Conservation (phyloP, 2,329 filamentous ascomycete species). For the Aspergillus sergii region DNA sequence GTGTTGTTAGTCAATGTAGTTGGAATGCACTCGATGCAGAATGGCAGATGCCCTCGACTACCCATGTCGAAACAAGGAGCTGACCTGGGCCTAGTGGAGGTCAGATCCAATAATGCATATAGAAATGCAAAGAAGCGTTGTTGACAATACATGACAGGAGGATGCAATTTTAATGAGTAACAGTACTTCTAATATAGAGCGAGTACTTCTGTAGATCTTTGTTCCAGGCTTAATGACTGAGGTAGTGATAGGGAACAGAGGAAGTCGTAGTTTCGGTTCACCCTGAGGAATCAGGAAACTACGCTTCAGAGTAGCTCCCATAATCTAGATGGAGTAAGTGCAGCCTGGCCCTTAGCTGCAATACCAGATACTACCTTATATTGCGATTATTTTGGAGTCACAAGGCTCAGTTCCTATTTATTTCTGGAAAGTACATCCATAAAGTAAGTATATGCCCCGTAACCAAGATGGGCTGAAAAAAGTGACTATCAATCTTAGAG, state of each 20-base stretch:
- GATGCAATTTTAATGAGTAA: not conserved
- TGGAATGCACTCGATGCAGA: not conserved
- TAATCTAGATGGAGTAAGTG: not conserved
- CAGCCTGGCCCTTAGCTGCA: not conserved
- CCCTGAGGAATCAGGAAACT: not conserved
- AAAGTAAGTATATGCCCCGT: no score
- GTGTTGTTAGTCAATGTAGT: not conserved
- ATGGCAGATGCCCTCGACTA: not conserved
- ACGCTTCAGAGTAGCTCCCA: not conserved
- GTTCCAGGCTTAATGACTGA: not conserved
- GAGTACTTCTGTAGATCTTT: not conserved
- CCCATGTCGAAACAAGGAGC: no score
- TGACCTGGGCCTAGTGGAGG: not conserved
- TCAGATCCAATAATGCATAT: slow-evolving; percentile 4
- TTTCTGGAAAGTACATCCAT: no score
- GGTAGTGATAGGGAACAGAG: not conserved
- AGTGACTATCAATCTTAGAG: no score
- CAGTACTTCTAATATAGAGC: not conserved
- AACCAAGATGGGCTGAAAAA: no score
- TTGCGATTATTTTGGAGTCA: not conserved
- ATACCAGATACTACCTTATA: not conserved
- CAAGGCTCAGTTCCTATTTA: no score
- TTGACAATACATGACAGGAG: slow-evolving; percentile 6
- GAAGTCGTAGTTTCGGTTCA: not conserved
- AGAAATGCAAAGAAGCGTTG: slow-evolving; percentile 1